Evolutionary conservation across 306 rosid species (phyloP), one percentile per base, ranked within the genome.

Genomic region (Vigna radiata): DNA sequence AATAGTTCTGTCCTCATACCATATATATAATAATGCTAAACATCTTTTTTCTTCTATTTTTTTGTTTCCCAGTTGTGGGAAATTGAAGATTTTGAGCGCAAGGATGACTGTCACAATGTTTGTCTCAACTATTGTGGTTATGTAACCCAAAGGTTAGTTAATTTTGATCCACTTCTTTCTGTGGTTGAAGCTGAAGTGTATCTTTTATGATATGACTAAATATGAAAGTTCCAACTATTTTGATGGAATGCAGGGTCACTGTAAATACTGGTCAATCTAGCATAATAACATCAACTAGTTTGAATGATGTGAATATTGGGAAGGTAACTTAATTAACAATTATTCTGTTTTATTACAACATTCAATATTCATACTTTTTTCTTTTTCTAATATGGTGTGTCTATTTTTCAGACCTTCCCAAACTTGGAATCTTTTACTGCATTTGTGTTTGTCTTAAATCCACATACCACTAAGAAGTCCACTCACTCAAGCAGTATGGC

Each of bases 51-150:
- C 73, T 78, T 76, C 71, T 25, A 68, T 56, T 48, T 82, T 82
- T 81, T 70, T 70, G 41, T 6, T 83, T 63, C 52, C 74, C 88
- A 96, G 99, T 33, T 77, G 71, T 91, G 98, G 98, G 79, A 84
- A 61, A 74, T 93, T 81, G 89, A 83, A 36, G 65, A 85, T 77
- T 88, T 92, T 82, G 87, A 87, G 85, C 82, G 19, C 19, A 83
- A 68, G 85, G 86, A 86, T 81, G 96, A 83, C 75, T 58, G 73
- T 74, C 84, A 83, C 84, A 80, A 11, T 72, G 62, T 96, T 79
- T 79, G 82, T 77, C 96, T 96, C 89, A 87, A 86, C 86, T 96
- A 91, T 78, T 58, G 77, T 12, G 90, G 85, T 73, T 93, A 83
- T 83, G 37, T 89, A 79, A 81, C 52, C 78, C 99, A 96, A 83